These are phyloP conservation scores for Saccharomycopsis microspora DNA, from an alignment of 805 yeast genomes.

Conservation along the genomic window DNA sequence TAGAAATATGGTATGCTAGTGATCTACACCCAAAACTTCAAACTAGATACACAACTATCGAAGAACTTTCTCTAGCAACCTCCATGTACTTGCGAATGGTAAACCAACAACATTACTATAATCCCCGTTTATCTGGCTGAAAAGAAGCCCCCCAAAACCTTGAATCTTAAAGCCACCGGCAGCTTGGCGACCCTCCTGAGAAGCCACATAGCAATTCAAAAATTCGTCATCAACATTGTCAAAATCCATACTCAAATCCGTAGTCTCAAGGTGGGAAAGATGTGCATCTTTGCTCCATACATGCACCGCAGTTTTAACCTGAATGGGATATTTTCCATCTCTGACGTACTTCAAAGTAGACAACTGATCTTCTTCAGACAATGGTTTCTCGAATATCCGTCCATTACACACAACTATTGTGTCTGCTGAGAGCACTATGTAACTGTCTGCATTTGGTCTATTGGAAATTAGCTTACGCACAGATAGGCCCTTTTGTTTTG, in stretches of 20 bases:
- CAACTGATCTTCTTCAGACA: slow-evolving; percentile 37
- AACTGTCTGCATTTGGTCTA: not conserved
- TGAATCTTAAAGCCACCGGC: slow-evolving; percentile 94
- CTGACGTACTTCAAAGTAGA: slow-evolving; percentile 35
- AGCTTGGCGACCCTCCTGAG: slow-evolving; percentile 67
- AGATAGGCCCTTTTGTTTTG: slow-evolving; percentile 53
- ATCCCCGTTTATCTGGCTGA: slow-evolving; percentile 63
- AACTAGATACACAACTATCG: not conserved
- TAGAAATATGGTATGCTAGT: too few relatives aligned
- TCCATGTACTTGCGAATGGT: slow-evolving; percentile 33
- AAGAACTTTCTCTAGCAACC: not conserved
- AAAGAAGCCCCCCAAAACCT: slow-evolving; percentile 54
- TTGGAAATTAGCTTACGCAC: slow-evolving; percentile 24
- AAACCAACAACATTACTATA: slow-evolving; percentile 80
- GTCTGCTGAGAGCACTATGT: slow-evolving; percentile 54
- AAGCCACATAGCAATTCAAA: slow-evolving; percentile 47
- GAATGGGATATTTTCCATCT: slow-evolving; percentile 20
- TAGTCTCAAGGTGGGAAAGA: slow-evolving; percentile 27
- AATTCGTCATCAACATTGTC: slow-evolving; percentile 38
- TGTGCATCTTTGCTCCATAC: not conserved
- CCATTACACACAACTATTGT: slow-evolving; percentile 60
- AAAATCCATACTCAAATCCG: slow-evolving; percentile 29
- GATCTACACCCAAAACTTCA: too few relatives aligned
- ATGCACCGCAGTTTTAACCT: slow-evolving; percentile 14
- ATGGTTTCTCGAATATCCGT: slow-evolving; percentile 71